Percentiles rank a stretch among this genome's conserved stretches.
Evolutionary conservation across 1,139 yeast genomes (phyloP).

Genomic region (Arxiozyma telluris): DNA sequence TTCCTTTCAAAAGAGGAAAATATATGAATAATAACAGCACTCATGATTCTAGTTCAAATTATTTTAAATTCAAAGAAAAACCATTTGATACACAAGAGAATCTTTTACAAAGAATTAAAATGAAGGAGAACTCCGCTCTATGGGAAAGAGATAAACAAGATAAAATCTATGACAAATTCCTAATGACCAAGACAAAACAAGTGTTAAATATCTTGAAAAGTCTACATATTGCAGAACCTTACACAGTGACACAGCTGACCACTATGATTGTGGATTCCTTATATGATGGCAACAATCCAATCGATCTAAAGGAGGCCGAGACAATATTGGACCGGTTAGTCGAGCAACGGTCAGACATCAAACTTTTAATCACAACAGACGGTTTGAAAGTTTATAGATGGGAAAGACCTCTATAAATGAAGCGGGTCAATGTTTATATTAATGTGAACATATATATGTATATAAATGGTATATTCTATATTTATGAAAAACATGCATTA

Average conservation of each 20-base stretch:
- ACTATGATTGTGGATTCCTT: constrained; percentile 29
- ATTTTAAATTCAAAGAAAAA: constrained; percentile 16
- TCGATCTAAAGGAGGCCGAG: constrained; percentile 16
- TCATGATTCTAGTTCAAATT: constrained; percentile 3
- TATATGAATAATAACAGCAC: constrained; percentile 4
- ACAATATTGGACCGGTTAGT: constrained; percentile 5
- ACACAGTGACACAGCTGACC: constrained; percentile 26
- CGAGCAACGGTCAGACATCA: constrained; percentile 13
- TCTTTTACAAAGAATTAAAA: constrained; percentile 22
- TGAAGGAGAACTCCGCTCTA: constrained; percentile 23
- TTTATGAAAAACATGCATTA: neutral
- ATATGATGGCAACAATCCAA: constrained; percentile 28
- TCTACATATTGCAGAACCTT: constrained; percentile 28
- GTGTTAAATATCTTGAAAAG: constrained; percentile 29
- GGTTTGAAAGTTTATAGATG: neutral
- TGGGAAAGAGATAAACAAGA: constrained; percentile 27
- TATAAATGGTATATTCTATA: neutral
- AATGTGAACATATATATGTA: too few species aligned
- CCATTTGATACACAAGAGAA: constrained; percentile 17
- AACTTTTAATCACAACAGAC: constrained; percentile 20
- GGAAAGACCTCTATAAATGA: neutral
- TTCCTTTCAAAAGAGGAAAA: neutral
- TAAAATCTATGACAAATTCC: constrained; percentile 32
- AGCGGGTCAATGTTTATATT: too few species aligned
- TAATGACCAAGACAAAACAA: constrained; percentile 37